These are phyloP conservation scores for Platismatia glauca DNA, from an alignment of 495 filamentous ascomycete species.

Conservation along the genomic window DNA sequence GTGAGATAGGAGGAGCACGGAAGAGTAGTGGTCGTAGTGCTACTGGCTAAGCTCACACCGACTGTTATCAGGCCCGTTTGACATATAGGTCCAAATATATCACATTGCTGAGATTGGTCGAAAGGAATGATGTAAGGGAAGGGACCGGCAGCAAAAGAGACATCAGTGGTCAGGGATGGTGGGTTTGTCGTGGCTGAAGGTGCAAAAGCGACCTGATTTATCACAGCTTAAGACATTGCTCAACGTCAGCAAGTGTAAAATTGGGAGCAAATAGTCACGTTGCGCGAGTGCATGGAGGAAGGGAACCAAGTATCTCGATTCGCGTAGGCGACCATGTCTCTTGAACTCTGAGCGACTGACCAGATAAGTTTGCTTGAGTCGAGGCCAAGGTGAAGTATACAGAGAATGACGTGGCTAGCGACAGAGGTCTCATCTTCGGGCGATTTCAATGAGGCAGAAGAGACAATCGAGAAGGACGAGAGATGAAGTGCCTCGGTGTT, in stretches of 20 bases:
- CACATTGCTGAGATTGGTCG: not conserved
- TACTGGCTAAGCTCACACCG: not conserved
- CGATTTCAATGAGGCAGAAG: not conserved
- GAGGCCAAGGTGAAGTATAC: not conserved
- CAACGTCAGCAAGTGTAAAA: not conserved
- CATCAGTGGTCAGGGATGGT: not conserved
- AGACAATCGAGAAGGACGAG: not conserved
- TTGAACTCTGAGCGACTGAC: not conserved
- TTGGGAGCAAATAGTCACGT: not conserved
- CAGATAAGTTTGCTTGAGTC: not conserved
- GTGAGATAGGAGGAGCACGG: not conserved
- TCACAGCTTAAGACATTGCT: not conserved
- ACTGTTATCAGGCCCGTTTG: not conserved
- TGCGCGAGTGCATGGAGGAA: not conserved
- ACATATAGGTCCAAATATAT: constrained; percentile 2
- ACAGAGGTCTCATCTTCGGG: not conserved
- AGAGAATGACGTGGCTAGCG: not conserved
- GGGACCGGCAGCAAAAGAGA: not conserved
- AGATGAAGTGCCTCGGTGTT: not conserved
- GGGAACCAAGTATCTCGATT: not conserved
- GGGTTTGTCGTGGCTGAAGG: not conserved
- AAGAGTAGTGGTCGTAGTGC: not conserved
- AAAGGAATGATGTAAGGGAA: not conserved
- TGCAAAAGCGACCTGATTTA: not conserved
- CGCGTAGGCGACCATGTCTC: not conserved